These are phyloP conservation scores for Chionographis japonica DNA, from an alignment of 106 monocot genomes.

Conservation along the genomic window DNA sequence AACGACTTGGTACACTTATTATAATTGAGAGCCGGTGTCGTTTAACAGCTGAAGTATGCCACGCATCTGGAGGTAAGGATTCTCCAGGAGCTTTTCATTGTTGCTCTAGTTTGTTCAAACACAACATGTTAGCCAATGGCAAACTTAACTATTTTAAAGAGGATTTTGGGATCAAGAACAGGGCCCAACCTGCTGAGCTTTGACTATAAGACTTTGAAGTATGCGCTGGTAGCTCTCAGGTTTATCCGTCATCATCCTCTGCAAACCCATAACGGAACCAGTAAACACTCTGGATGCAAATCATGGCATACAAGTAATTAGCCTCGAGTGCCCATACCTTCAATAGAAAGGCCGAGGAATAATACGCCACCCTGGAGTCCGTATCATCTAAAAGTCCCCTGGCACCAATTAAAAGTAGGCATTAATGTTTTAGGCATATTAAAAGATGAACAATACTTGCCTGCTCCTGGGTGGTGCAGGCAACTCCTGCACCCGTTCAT, in stretches of 20 bases:
- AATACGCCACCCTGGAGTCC: slow-evolving; percentile 97
- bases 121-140: slow-evolving; percentile 7
- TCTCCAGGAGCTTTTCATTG: slow-evolving; percentile 98
- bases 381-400: slow-evolving; percentile 96
- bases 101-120: slow-evolving; percentile 54
- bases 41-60: slow-evolving; percentile 86
- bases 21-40: slow-evolving; percentile 60
- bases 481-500: too few species aligned
- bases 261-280: slow-evolving; percentile 15
- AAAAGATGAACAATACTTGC: not conserved
- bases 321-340: slow-evolving; percentile 44
- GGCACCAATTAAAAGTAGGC: slow-evolving; percentile 6
- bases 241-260: slow-evolving; percentile 98
- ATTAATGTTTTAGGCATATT: not conserved
- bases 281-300: not conserved
- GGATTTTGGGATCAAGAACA: not conserved
- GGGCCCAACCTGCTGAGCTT: slow-evolving; percentile 83
- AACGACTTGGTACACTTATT: slow-evolving; percentile 18
- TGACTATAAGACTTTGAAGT: slow-evolving; percentile 88
- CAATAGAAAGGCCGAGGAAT: slow-evolving; percentile 90
- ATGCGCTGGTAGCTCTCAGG: slow-evolving; percentile 90
- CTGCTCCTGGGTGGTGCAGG: too few species aligned
- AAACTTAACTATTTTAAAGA: not conserved
- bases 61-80: slow-evolving; percentile 98
- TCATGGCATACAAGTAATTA: not conserved